Percentiles rank a stretch among this genome's conserved stretches.
Evolutionary conservation across 2,329 filamentous ascomycete genomes (phyloP).

Genomic region (Pochonia chlamydosporia): DNA sequence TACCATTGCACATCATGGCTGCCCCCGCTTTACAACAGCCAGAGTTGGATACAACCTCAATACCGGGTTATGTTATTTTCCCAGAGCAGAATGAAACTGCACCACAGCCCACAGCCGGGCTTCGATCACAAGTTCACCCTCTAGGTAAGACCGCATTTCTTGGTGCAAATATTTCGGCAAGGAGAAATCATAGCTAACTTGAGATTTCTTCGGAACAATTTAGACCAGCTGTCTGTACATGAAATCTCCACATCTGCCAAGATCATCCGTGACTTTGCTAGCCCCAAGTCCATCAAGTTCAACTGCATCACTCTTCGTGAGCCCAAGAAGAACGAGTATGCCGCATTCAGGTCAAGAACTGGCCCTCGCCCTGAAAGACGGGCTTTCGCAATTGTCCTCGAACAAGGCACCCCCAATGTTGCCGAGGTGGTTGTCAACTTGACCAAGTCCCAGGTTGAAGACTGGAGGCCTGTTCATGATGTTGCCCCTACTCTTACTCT

Average conservation of each 20-base stretch:
- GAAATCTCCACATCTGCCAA: slow-evolving; percentile 47
- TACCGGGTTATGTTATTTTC: slow-evolving; percentile 40
- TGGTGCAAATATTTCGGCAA: neutral
- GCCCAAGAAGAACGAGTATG: slow-evolving; percentile 56
- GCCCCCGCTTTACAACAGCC: slow-evolving; percentile 11
- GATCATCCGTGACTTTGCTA: slow-evolving; percentile 36
- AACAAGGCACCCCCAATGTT: slow-evolving; percentile 32
- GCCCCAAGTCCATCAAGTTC: slow-evolving; percentile 31
- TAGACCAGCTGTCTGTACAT: slow-evolving; percentile 47
- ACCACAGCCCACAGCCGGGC: slow-evolving; percentile 26
- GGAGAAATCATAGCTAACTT: neutral
- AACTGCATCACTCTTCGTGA: slow-evolving; percentile 65
- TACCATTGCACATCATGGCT: slow-evolving; percentile 13
- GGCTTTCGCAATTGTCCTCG: slow-evolving; percentile 43
- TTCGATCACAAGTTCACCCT: slow-evolving; percentile 27
- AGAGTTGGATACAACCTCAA: slow-evolving; percentile 31
- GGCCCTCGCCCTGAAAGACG: slow-evolving; percentile 43
- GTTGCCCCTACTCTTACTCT: slow-evolving; percentile 59
- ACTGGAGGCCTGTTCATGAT: slow-evolving; percentile 39
- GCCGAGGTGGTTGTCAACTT: slow-evolving; percentile 48
- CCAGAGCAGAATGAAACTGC: slow-evolving; percentile 34
- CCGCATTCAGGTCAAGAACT: slow-evolving; percentile 49
- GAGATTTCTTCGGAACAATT: neutral
- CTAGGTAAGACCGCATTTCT: slow-evolving; percentile 29
- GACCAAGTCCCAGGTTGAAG: slow-evolving; percentile 32